Conservation (phyloP, 805 yeast genomes). For the Hanseniaspora valbyensis region DNA sequence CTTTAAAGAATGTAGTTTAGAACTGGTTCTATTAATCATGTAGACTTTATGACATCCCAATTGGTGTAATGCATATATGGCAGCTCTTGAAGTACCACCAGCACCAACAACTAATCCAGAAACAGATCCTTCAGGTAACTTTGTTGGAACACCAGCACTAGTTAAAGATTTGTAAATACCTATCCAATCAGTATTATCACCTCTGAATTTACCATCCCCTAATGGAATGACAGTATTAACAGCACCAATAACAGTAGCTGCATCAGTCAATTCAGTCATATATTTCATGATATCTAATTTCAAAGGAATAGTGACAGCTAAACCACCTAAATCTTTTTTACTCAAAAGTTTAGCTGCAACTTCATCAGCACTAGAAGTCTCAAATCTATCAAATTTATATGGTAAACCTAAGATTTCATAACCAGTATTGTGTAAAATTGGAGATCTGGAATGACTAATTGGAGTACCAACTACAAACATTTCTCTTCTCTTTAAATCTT, state of each 20-base stretch:
- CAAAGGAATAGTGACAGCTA: conserved; percentile 88
- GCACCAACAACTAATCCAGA: conserved; percentile 81
- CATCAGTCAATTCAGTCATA: conserved; percentile 54
- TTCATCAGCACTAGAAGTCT: conserved; percentile 49
- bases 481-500: conserved; percentile 37
- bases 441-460: conserved; percentile 78
- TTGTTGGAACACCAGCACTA: conserved; percentile 48
- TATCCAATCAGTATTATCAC: conserved; percentile 93
- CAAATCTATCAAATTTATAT: conserved; percentile 53
- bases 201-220: conserved; percentile 42
- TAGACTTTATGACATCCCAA: conserved; percentile 71
- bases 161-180: conserved; percentile 68
- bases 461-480: conserved; percentile 76
- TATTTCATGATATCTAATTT: conserved; percentile 68
- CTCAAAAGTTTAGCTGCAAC: conserved; percentile 45
- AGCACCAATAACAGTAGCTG: conserved; percentile 81
- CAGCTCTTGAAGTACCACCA: conserved; percentile 96
- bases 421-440: conserved; percentile 71
- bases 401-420: conserved; percentile 70
- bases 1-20: conserved; percentile 51
- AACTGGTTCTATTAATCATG: conserved; percentile 66
- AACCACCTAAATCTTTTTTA: conserved; percentile 67
- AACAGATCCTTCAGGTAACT: conserved; percentile 29
- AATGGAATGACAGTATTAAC: conserved; percentile 72
- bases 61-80: conserved; percentile 68